A percentile compares a stretch with the other conserved stretches of the same genome.
phyloP scores from a whole-genome alignment of 768 basidiomycete species.

The Ramaria sp. region DNA sequence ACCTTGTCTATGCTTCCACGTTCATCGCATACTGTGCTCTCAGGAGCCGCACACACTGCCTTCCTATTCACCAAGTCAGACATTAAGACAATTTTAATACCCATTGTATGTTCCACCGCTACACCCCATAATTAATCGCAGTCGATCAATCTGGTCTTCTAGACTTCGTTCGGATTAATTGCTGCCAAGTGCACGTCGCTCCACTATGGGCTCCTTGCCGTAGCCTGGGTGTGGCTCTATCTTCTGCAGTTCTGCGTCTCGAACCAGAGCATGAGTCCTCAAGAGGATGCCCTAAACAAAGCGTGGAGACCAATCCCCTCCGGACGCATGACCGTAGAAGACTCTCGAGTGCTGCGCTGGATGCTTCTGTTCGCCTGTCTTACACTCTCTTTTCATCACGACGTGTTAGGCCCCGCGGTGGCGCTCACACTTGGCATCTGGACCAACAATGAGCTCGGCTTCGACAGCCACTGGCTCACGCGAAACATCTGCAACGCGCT shows the following conservation, averaged over 20 bases:
- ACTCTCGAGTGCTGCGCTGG: constrained; percentile 23
- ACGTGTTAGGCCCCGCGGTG: constrained; percentile 14
- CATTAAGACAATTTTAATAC: constrained; percentile 15
- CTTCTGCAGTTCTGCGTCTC: constrained; percentile 24
- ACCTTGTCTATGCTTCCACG: no score
- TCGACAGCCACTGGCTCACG: constrained; percentile 17
- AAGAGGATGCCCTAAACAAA: constrained; percentile 26
- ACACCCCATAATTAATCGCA: no score
- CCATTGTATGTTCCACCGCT: constrained; percentile 12
- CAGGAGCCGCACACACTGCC: no score
- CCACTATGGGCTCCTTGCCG: constrained; percentile 1
- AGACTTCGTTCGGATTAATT: no score
- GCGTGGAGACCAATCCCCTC: constrained; percentile 30
- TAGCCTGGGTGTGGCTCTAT: constrained; percentile 23
- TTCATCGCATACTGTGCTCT: no score
- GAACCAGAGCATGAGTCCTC: constrained; percentile 19
- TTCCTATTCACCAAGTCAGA: constrained; percentile 19
- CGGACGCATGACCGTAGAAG: constrained; percentile 17
- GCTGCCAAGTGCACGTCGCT: no score
- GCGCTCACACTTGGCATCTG: constrained; percentile 16
- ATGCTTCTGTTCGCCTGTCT: constrained; percentile 20
- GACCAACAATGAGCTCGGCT: constrained; percentile 22
- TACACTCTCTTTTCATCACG: constrained; percentile 13
- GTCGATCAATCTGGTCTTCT: no score
- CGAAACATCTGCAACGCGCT: constrained; percentile 23